A percentile compares a stretch with the other conserved stretches of the same genome.
These are phyloP conservation scores for Dioszegia aurantiaca DNA, from an alignment of 768 basidiomycete species.

Conservation along the genomic window DNA sequence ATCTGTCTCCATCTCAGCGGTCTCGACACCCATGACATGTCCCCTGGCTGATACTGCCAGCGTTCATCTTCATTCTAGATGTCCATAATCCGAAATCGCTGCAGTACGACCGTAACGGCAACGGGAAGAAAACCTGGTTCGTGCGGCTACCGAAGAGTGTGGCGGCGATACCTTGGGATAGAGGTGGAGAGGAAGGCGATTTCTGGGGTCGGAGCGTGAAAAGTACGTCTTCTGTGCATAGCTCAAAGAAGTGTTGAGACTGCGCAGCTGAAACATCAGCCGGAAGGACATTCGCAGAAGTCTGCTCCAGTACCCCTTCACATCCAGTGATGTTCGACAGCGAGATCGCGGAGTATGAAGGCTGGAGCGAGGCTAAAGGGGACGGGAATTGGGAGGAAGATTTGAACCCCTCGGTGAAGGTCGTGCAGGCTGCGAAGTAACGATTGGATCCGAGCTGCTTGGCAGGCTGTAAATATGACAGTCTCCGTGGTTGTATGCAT, in stretches of 20 bases:
- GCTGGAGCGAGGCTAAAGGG: conserved; percentile 29
- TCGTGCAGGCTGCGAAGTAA: background rate
- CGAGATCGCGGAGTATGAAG: conserved; percentile 21
- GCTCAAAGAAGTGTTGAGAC: too few species aligned
- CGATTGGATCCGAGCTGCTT: too few species aligned
- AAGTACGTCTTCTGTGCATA: conserved; percentile 27
- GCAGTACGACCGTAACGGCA: conserved; percentile 16
- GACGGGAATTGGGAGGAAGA: background rate
- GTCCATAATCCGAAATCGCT: conserved; percentile 13
- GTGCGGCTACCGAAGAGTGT: conserved; percentile 36
- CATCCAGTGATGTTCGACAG: conserved; percentile 20
- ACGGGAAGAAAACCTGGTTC: conserved; percentile 40
- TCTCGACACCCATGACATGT: too few species aligned
- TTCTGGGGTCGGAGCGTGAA: conserved; percentile 39
- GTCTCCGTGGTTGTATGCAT: too few species aligned
- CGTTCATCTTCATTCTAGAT: conserved; percentile 32
- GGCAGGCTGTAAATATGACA: too few species aligned
- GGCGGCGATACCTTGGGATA: conserved; percentile 33
- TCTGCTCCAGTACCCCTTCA: conserved; percentile 20
- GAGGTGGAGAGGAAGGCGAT: conserved; percentile 40
- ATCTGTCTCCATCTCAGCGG: conserved; percentile 1
- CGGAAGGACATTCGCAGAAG: conserved; percentile 31
- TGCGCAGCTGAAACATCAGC: too few species aligned
- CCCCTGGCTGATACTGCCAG: conserved; percentile 15
- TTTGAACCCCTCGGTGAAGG: background rate